Evolutionary conservation across 768 basidiomycete species (phyloP), one percentile per base, ranked within the genome.

Genomic region (Pholiota microspora): DNA sequence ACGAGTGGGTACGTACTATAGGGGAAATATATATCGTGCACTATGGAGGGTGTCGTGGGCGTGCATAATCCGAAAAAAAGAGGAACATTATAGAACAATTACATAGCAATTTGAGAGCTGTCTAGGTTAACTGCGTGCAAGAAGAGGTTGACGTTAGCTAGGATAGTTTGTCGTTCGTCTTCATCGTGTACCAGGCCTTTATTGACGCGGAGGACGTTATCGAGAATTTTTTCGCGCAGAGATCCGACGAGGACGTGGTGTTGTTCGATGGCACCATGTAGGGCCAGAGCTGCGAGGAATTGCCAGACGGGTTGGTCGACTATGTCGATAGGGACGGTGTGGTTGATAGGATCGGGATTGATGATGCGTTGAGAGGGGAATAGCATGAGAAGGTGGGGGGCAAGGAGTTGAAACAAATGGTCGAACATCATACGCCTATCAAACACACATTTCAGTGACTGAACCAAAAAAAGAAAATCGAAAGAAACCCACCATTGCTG

Each of bases 221-320:
- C 93, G 44, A 98, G 78, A 35, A 98, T 89, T 74, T 97, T 95
- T 67, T 98, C 96, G 54, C 94, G 85, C 42, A 98, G 75, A 25
- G 86, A 77, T 16, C 85, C 82, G 29, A 99, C 95, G 45, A 99
- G 79, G 42, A 84, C 74, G 59, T 92, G 89, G 67, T 98, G 96
- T 69, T 99, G 93, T 60, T 93, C 88, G 38, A 84, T 77, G 45
- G 83, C 82, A 10, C 93, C 90, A 60, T 89, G 88, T 35, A 95
- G 78, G 2, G 94, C 95, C 47, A 98, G 73, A 1, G 92, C 86
- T 6, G 94, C 92, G 31, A 97, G 80, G 78, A 94, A 92, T 67
- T 91, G 88, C 94, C 94, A 97, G n/a, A 93, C 90, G 12, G 89
- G 91, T 68, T 91, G 89, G 71, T 96, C 93, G 51, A 89, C 77